Conservation (phyloP, 768 basidiomycete species). For the Favolaschia claudopus region DNA sequence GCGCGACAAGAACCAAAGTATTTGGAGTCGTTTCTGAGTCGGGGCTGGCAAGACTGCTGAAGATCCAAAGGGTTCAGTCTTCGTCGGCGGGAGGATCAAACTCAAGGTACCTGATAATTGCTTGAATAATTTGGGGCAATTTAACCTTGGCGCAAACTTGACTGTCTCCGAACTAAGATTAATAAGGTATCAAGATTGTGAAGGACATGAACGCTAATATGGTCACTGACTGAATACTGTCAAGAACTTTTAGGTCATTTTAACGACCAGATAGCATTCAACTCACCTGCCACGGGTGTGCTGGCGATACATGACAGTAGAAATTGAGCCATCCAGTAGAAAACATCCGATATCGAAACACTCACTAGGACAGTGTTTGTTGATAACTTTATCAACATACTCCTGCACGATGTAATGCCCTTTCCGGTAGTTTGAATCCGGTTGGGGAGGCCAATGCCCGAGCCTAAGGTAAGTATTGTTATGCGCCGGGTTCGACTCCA, state of each 20-base stretch:
- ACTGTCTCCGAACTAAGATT: conserved; percentile 76
- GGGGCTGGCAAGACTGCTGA: conserved; percentile 76
- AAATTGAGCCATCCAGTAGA: too few relatives aligned
- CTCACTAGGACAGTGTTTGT: conserved; percentile 69
- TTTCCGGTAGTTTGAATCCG: conserved; percentile 77
- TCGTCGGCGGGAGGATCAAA: not conserved
- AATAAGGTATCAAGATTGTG: conserved; percentile 18
- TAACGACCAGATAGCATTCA: conserved; percentile 2
- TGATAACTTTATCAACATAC: conserved; percentile 68
- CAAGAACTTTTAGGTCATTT: conserved; percentile 22
- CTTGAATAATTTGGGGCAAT: conserved; percentile 75
- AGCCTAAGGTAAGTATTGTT: conserved; percentile 51
- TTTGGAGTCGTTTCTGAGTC: conserved; percentile 79
- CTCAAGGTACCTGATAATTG: conserved; percentile 66
- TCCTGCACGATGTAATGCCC: conserved; percentile 82
- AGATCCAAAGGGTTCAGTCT: conserved; percentile 23
- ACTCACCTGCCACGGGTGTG: conserved; percentile 78
- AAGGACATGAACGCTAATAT: not conserved
- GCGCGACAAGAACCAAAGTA: conserved; percentile 74
- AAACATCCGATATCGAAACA: too few relatives aligned
- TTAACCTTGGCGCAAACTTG: conserved; percentile 73
- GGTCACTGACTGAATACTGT: conserved; percentile 70
- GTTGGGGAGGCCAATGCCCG: conserved; percentile 80
- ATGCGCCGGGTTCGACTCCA: not conserved
- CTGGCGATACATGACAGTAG: too few relatives aligned